A percentile compares a stretch with the other conserved stretches of the same genome.
Evolutionary conservation across 1,284 basidiomycete genomes (phyloP).

Genomic region (Thecaphora thlaspeos): DNA sequence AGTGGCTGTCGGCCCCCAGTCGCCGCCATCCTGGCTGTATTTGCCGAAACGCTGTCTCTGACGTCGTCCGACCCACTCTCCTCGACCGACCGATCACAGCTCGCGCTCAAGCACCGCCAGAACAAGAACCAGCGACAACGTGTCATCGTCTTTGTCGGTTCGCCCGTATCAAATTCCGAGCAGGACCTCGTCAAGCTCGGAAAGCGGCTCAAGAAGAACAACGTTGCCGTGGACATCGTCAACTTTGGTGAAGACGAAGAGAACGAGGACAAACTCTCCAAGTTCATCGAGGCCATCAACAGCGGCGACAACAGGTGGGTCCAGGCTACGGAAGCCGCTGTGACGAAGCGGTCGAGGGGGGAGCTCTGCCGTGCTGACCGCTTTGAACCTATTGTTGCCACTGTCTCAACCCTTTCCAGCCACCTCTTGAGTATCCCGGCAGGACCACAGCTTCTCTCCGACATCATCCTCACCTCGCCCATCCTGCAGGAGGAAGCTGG

Average conservation of each 20-base stretch:
- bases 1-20: neutral
- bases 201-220: constrained; percentile 99
- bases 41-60: too few species aligned
- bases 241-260: constrained; percentile 67
- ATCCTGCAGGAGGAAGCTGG: constrained; percentile 76
- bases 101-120: constrained; percentile 94
- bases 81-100: constrained; percentile 47
- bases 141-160: constrained; percentile 88
- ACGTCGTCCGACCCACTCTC: too few species aligned
- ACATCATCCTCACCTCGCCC: constrained; percentile 75
- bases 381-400: too few species aligned
- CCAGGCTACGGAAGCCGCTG: neutral
- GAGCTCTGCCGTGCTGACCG: too few species aligned
- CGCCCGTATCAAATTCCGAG: constrained; percentile 63
- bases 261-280: constrained; percentile 66
- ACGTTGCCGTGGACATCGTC: constrained; percentile 90
- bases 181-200: constrained; percentile 69
- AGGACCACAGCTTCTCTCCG: constrained; percentile 75
- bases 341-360: too few species aligned
- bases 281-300: constrained; percentile 75
- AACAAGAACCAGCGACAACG: constrained; percentile 97
- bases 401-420: too few species aligned
- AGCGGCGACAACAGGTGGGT: constrained; percentile 78
- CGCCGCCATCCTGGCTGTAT: too few species aligned
- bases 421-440: constrained; percentile 81